A percentile compares a stretch with the other conserved stretches of the same genome.
phyloP scores from a whole-genome alignment of 441 rosid genomes.

The Euphorbia neoarborescens region DNA sequence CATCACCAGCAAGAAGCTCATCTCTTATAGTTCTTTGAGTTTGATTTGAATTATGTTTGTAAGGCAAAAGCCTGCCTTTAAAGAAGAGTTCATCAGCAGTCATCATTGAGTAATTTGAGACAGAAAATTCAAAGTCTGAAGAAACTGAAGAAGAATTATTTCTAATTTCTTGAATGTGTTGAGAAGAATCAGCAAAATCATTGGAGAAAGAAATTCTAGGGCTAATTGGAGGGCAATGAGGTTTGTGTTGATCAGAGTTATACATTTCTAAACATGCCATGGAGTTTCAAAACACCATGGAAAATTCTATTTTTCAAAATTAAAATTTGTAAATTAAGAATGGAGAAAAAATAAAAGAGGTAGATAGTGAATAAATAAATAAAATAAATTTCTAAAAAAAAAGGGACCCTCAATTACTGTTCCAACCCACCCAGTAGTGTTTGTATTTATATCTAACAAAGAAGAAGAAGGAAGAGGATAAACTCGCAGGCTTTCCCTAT shows the following conservation, averaged over 20 bases:
- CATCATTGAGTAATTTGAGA: slow-evolving; percentile 70
- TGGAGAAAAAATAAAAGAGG: slow-evolving; percentile 15
- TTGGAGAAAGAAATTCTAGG: slow-evolving; percentile 85
- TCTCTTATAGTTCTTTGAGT: slow-evolving; percentile 70
- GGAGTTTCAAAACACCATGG: slow-evolving; percentile 31
- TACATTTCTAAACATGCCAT: slow-evolving; percentile 83
- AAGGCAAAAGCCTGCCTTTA: slow-evolving; percentile 82
- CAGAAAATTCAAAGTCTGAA: slow-evolving; percentile 82
- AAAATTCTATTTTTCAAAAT: slow-evolving; percentile 3
- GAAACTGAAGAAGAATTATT: slow-evolving; percentile 19
- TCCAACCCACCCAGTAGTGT: slow-evolving; percentile 47
- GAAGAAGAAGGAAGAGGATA: slow-evolving; percentile 13
- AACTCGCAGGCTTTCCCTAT: background rate
- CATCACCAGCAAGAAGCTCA: slow-evolving; percentile 67
- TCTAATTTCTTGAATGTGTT: slow-evolving; percentile 42
- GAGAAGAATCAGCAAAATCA: slow-evolving; percentile 62
- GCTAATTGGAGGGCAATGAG: slow-evolving; percentile 44
- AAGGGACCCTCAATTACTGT: slow-evolving; percentile 47
- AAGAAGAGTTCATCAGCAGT: slow-evolving; percentile 89
- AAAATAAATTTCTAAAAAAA: slow-evolving; percentile 26
- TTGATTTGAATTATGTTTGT: slow-evolving; percentile 38
- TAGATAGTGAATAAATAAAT: slow-evolving; percentile 14
- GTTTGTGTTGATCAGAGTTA: slow-evolving; percentile 48
- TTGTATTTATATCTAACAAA: slow-evolving; percentile 44
- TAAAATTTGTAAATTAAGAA: background rate